phyloP scores from a whole-genome alignment of 768 basidiomycete genomes.

The Suillus plorans region DNA sequence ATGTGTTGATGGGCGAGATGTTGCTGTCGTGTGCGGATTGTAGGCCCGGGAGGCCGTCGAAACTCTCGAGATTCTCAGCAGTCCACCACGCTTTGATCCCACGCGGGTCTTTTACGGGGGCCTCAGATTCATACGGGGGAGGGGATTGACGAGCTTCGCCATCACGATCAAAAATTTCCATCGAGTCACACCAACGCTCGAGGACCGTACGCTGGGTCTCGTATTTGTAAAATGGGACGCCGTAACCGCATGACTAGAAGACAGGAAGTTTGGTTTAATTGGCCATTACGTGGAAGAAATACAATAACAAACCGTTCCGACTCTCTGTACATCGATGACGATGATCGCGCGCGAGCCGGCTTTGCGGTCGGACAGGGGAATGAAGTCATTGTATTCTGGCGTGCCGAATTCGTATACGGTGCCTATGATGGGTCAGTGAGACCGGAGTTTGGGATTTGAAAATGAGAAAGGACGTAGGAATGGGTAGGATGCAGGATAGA shows the following conservation, averaged over 20 bases:
- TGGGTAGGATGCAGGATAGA: neutral
- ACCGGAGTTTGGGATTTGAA: neutral
- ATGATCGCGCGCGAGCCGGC: constrained; percentile 63
- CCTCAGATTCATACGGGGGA: constrained; percentile 7
- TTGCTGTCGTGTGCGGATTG: constrained; percentile 25
- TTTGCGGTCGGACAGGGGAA: constrained; percentile 45
- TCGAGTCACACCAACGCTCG: constrained; percentile 42
- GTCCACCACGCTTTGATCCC: constrained; percentile 61
- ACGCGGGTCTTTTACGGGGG: constrained; percentile 20
- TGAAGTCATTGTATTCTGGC: constrained; percentile 53
- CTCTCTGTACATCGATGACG: constrained; percentile 59
- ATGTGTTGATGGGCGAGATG: constrained; percentile 20
- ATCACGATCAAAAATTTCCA: constrained; percentile 42
- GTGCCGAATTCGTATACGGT: constrained; percentile 62
- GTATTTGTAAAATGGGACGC: constrained; percentile 61
- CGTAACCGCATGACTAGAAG: constrained; percentile 63
- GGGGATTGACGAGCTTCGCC: neutral
- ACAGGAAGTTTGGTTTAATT: neutral
- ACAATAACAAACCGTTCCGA: constrained; percentile 40
- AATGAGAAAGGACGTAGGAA: neutral
- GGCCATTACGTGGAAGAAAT: neutral
- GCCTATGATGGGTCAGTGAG: constrained; percentile 34
- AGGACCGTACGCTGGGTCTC: constrained; percentile 54
- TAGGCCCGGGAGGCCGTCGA: constrained; percentile 59
- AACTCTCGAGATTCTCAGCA: constrained; percentile 45